A percentile compares a stretch with the other conserved stretches of the same genome.
Conservation (phyloP, 345 rosid genomes). For the Abelmoschus esculentus region DNA sequence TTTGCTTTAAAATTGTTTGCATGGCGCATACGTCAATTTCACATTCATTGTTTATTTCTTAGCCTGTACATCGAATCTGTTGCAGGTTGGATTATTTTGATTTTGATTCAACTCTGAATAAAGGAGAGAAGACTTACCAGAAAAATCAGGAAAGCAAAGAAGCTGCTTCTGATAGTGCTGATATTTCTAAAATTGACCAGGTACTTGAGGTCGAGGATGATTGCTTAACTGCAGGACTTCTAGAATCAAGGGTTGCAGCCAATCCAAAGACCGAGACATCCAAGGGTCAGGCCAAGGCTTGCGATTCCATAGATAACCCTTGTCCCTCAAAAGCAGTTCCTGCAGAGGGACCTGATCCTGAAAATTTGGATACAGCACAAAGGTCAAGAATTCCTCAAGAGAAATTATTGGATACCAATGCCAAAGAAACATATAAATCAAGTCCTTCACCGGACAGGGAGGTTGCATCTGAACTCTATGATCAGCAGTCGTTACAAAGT, state of each 20-base stretch:
- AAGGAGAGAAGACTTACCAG: slow-evolving; percentile 28
- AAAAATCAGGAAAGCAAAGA: slow-evolving; percentile 26
- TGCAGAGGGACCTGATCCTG: background rate
- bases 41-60: slow-evolving; percentile 11
- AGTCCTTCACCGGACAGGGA: slow-evolving; percentile 8
- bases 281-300: slow-evolving; percentile 17
- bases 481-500: slow-evolving; percentile 9
- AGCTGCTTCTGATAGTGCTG: slow-evolving; percentile 24
- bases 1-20: background rate
- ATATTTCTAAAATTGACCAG: slow-evolving; percentile 20
- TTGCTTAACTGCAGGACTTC: slow-evolving; percentile 13
- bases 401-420: slow-evolving; percentile 6
- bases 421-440: slow-evolving; percentile 19
- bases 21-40: background rate
- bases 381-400: slow-evolving; percentile 14
- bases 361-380: slow-evolving; percentile 1
- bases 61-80: slow-evolving; percentile 17
- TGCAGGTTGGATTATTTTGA: slow-evolving; percentile 56
- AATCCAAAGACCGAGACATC: slow-evolving; percentile 17
- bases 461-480: slow-evolving; percentile 11
- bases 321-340: slow-evolving; percentile 19
- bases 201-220: slow-evolving; percentile 18
- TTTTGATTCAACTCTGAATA: slow-evolving; percentile 33
- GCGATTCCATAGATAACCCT: slow-evolving; percentile 19
- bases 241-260: slow-evolving; percentile 6